Percentiles rank a stretch among this genome's conserved stretches.
These are phyloP conservation scores for Sarocladium kiliense DNA, from an alignment of 2,329 filamentous ascomycete genomes.

Conservation along the genomic window DNA sequence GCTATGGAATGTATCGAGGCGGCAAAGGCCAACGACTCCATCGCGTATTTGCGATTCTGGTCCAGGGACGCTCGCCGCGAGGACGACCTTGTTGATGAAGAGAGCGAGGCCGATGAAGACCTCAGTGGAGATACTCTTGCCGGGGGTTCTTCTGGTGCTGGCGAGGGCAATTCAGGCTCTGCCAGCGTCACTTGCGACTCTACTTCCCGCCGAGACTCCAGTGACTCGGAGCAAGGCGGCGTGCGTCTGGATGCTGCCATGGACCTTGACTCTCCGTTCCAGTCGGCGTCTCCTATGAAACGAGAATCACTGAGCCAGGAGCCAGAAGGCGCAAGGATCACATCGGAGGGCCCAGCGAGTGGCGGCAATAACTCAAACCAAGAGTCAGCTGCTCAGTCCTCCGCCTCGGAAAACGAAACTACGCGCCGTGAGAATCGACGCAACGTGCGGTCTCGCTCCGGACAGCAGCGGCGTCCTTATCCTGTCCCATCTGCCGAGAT, in stretches of 20 bases:
- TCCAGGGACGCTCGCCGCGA: conserved; percentile 67
- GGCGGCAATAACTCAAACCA: not conserved
- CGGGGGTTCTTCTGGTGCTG: conserved; percentile 22
- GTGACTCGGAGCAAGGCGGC: conserved; percentile 39
- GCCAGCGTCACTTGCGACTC: not conserved
- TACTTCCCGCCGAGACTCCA: conserved; percentile 23
- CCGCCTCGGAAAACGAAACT: not conserved
- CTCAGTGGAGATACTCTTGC: conserved; percentile 43
- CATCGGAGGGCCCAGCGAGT: not conserved
- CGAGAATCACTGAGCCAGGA: conserved; percentile 24
- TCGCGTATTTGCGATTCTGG: conserved; percentile 83
- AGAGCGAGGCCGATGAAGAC: conserved; percentile 35
- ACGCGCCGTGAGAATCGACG: not conserved
- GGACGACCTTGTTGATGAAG: conserved; percentile 41
- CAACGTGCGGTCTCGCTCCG: not conserved
- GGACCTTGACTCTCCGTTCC: conserved; percentile 32
- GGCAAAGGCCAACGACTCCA: conserved; percentile 86
- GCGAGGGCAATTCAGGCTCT: not conserved
- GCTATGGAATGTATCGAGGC: conserved; percentile 76
- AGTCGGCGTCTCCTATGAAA: conserved; percentile 26
- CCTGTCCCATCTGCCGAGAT: conserved; percentile 57
- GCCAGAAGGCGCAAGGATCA: not conserved
- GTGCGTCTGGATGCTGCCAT: conserved; percentile 38
- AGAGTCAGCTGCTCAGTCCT: not conserved
- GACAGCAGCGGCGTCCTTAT: not conserved